These are phyloP conservation scores for Crinitomyces ghanaensis DNA, from an alignment of 805 yeast species.

Conservation along the genomic window DNA sequence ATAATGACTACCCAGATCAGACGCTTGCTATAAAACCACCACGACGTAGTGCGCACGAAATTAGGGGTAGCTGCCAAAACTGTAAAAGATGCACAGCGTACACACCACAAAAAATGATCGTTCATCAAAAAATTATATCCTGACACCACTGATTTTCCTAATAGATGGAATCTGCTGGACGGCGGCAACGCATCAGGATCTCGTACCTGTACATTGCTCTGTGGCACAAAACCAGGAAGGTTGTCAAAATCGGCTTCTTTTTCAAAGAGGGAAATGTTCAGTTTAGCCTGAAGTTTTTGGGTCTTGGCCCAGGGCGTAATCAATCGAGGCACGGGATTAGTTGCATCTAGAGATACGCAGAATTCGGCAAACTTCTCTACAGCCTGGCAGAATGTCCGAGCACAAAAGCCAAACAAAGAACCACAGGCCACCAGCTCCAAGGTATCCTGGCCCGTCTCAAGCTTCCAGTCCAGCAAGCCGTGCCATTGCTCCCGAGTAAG, in stretches of 20 bases:
- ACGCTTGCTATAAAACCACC: conserved; percentile 16
- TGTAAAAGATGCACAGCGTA: conserved; percentile 19
- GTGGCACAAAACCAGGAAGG: conserved; percentile 5
- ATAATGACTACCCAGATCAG: conserved; percentile 25
- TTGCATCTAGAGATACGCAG: conserved; percentile 10
- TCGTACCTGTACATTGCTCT: conserved; percentile 14
- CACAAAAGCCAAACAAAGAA: conserved; percentile 13
- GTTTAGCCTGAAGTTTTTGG: conserved; percentile 1
- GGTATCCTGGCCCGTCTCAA: conserved; percentile 1
- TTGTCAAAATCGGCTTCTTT: conserved; percentile 4
- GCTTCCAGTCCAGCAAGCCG: neutral
- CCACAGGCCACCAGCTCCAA: conserved; percentile 12
- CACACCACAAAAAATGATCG: conserved; percentile 14
- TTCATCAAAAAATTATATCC: conserved; percentile 5
- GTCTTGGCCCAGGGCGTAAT: conserved; percentile 12
- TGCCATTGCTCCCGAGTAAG: conserved; percentile 5
- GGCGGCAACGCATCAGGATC: conserved; percentile 26
- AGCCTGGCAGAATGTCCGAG: conserved; percentile 5
- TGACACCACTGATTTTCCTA: conserved; percentile 12
- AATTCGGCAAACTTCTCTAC: conserved; percentile 5
- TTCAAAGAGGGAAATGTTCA: conserved; percentile 3
- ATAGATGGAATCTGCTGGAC: conserved; percentile 15
- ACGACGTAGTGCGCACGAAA: conserved; percentile 18
- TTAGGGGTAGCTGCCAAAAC: conserved; percentile 18
- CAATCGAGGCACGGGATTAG: conserved; percentile 12